Base-by-base conservation (phyloP, 1,284 basidiomycete species). In the Phenoliferia sp. region DNA sequence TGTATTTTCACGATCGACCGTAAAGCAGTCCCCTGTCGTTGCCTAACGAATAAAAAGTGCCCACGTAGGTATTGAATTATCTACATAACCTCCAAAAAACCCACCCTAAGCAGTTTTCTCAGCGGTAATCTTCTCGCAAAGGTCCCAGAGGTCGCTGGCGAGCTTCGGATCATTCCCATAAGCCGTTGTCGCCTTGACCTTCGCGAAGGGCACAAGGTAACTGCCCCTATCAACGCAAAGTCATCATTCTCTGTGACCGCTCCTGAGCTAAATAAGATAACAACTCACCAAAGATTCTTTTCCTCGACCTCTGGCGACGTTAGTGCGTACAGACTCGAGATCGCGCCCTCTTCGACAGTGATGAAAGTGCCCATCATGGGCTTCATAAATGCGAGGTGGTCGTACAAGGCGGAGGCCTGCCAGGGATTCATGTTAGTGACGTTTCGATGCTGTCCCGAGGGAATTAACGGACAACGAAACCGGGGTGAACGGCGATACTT, bases 221-320 rank as follows among this genome's bases (percentile, higher is more conserved):
- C 60, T 50, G n/a, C 68, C 68, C 63, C 68, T 68, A 15, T 15
- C 10, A n/a, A n/a, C 12, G 29, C 31, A 26, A 32, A 6, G 34
- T 6, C 15, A 31, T 32, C 31, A 52, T 48, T 15, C 22, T 17
- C 48, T 52, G 48, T 60, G 15, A 28, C 17, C 26, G 32, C 9
- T 12, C 50, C n/a, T 10, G 12, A 36, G 28, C 44, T 3, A 50
- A 33, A 22, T 34, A 33, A 44, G 60, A 63, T 12, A 28, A 32
- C 17, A 54, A 56, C 65, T 33, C 26, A 66, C 63, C 63, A 70
- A 12, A 67, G 39, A 10, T 65, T n/a, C 64, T 70, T 61, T 56
- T 57, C 61, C 44, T 70, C 66, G 33, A 70, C 61, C 35, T 70
- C 69, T n/a, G 54, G 58, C 36, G 64, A 63, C 3, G 61, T 57